phyloP scores from a whole-genome alignment of 768 basidiomycete genomes.

The Suillus brevipes region DNA sequence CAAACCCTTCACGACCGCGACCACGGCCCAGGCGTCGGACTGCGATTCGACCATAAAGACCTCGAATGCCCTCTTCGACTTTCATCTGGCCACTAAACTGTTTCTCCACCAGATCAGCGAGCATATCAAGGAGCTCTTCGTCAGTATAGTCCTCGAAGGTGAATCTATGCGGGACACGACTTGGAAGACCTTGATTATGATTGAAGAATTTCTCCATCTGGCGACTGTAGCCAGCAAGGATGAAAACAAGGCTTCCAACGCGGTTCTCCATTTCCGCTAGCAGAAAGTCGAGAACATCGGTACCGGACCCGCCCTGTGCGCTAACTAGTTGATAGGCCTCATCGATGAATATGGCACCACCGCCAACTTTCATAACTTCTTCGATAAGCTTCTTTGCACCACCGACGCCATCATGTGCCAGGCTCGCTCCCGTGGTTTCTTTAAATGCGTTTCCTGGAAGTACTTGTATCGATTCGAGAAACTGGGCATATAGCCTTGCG shows the following conservation, averaged over 20 bases:
- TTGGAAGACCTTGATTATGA: constrained; percentile 61
- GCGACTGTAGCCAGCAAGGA: constrained; percentile 62
- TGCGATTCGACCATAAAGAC: constrained; percentile 45
- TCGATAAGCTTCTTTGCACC: constrained; percentile 50
- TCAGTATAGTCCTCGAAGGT: constrained; percentile 59
- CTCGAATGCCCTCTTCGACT: constrained; percentile 35
- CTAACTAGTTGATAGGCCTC: constrained; percentile 64
- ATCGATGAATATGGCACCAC: constrained; percentile 62
- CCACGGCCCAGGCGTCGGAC: constrained; percentile 54
- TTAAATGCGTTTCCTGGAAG: constrained; percentile 49
- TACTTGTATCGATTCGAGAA: constrained; percentile 49
- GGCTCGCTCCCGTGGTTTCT: constrained; percentile 57
- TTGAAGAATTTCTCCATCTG: constrained; percentile 73
- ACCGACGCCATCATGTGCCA: constrained; percentile 54
- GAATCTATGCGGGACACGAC: constrained; percentile 58
- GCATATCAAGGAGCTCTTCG: constrained; percentile 49
- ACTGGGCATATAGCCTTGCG: constrained; percentile 59
- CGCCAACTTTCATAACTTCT: constrained; percentile 45
- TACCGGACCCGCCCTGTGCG: constrained; percentile 44
- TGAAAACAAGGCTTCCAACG: constrained; percentile 58
- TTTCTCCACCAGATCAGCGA: constrained; percentile 43
- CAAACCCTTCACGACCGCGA: constrained; percentile 54
- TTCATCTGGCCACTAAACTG: constrained; percentile 47
- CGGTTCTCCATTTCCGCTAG: constrained; percentile 70
- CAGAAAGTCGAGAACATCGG: constrained; percentile 60